These are phyloP conservation scores for Alnus glutinosa DNA, from an alignment of 306 rosid species.

Conservation along the genomic window DNA sequence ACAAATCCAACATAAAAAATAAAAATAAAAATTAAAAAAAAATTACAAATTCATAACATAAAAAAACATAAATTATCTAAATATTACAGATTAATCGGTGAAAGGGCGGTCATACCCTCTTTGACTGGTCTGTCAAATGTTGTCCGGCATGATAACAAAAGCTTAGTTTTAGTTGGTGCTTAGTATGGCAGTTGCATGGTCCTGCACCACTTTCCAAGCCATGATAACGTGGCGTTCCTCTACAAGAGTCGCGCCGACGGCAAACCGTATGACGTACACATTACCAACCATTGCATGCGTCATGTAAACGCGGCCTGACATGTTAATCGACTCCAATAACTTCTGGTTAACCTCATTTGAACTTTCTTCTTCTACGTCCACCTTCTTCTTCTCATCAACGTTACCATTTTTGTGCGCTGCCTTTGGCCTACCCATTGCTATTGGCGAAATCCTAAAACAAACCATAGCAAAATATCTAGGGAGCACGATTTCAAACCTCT, in stretches of 20 bases:
- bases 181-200: conserved; percentile 28
- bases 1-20: too few species aligned
- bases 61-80: too few species aligned
- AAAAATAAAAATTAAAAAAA: too few species aligned
- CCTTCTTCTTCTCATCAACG: not conserved
- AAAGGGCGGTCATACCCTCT: too few species aligned
- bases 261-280: conserved; percentile 36
- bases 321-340: conserved; percentile 47
- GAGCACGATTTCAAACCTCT: conserved; percentile 32
- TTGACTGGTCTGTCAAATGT: too few species aligned
- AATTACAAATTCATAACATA: too few species aligned
- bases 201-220: conserved; percentile 52
- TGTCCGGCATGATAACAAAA: too few species aligned
- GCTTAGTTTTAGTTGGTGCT: too few species aligned
- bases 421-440: not conserved
- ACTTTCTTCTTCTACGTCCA: too few species aligned
- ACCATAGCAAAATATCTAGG: conserved; percentile 31
- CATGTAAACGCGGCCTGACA: conserved; percentile 46
- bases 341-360: conserved; percentile 31
- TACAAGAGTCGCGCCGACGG: conserved; percentile 47
- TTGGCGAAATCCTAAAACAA: conserved; percentile 28
- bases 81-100: too few species aligned
- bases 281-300: conserved; percentile 42
- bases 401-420: not conserved
- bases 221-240: conserved; percentile 41